Percentiles rank a stretch among this genome's conserved stretches.
Conservation (phyloP, 345 rosid genomes). For the Pseudoturritis turrita region DNA sequence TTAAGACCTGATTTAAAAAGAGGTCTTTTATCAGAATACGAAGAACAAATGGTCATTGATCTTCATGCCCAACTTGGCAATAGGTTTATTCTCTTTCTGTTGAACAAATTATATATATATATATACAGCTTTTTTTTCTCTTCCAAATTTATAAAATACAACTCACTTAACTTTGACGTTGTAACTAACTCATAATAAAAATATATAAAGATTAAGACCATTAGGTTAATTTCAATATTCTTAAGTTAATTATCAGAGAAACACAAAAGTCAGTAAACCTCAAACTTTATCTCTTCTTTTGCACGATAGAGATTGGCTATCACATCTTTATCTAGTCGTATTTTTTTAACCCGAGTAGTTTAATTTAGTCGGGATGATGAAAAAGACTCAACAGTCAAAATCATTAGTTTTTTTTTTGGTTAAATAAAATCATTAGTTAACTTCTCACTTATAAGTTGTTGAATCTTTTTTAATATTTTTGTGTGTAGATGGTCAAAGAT, state of each 20-base stretch:
- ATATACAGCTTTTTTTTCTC: background rate
- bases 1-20: constrained; percentile 91
- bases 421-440: background rate
- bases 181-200: constrained; percentile 11
- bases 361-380: background rate
- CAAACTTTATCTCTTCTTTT: background rate
- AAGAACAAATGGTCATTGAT: constrained; percentile 84
- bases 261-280: background rate
- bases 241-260: background rate
- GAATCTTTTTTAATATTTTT: background rate
- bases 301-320: background rate
- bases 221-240: background rate
- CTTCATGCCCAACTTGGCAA: constrained; percentile 96
- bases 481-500: constrained; percentile 90
- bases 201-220: background rate
- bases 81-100: constrained; percentile 44
- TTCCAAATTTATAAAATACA: background rate
- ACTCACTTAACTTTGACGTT: constrained; percentile 13
- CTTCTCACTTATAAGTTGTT: background rate
- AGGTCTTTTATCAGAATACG: constrained; percentile 80
- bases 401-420: no score
- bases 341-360: background rate
- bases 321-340: constrained; percentile 1
- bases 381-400: background rate
- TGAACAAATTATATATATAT: background rate